Evolutionary conservation across 495 filamentous ascomycete species (phyloP), one percentile per base, ranked within the genome.

Genomic region (Penicillium parvum): DNA sequence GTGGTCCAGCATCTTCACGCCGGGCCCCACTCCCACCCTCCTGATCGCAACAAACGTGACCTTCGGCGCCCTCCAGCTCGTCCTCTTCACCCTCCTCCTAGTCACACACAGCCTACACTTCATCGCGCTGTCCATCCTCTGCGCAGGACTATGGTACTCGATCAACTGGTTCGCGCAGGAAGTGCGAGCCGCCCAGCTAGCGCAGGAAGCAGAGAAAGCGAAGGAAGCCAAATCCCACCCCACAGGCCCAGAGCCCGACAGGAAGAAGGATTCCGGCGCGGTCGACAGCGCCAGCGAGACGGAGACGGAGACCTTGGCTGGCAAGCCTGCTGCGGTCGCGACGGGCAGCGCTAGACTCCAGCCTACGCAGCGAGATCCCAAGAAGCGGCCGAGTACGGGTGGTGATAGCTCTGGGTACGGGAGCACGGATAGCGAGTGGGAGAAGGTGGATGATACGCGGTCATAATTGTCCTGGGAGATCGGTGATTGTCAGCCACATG

Each of bases 161-260:
- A 95, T 98, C 65, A 96, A 96, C 68, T 98, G 92, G 92, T 98
- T 98, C 57, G 88, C 89, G 28, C 60, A 63, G 16, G 92, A 98
- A 71, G 71, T 98, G 23, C 73, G 72, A 37, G 66, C 67, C 7
- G 81, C 81, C 11, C 57, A 61, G 29, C 82, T 86, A 54, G 69
- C 63, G 15, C 72, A 72, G 40, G 78, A 90, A 58, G 63, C 70
- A 64, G 58, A 61, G 58, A 54, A 66, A 45, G 52, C 61, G 55
- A 58, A 63, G 50, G 53, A 61, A 23, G 58, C 35, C 37, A 53
- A 42, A 49, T n/a, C n/a, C n/a, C n/a, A n/a, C n/a, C n/a, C n/a
- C n/a, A 38, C 47, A 45, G 64, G 50, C 19, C 32, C 49, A 36
- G 54, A 66, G 19, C 20, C 36, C 34, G 55, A 57, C 47, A 60